Percentiles rank a stretch among this genome's conserved stretches.
These are phyloP conservation scores for Lathyrus oleraceus DNA, from an alignment of 306 rosid species.

Conservation along the genomic window DNA sequence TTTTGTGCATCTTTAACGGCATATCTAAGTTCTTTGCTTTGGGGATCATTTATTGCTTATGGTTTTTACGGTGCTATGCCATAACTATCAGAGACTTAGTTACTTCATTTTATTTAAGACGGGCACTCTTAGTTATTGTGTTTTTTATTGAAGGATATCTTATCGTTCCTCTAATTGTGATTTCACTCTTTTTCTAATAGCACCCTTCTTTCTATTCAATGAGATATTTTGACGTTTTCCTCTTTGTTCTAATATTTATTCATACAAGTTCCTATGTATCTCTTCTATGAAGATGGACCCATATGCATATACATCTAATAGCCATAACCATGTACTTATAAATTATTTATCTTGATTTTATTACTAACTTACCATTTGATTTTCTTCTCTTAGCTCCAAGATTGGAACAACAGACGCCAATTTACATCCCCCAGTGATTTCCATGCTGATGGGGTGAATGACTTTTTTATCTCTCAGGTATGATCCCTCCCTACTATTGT, in stretches of 20 bases:
- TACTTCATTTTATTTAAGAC: conserved; percentile 12
- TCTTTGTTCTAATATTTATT: conserved; percentile 2
- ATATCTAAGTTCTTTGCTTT: conserved; percentile 24
- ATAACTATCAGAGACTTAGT: conserved; percentile 4
- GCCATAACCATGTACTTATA: conserved; percentile 12
- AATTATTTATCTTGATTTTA: conserved; percentile 4
- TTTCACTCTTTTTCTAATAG: conserved; percentile 7
- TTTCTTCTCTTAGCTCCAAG: conserved; percentile 74
- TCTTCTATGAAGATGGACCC: conserved; percentile 5
- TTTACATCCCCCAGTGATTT: conserved; percentile 84
- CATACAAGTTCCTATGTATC: conserved; percentile 25
- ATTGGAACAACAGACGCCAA: conserved; percentile 94
- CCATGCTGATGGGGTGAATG: conserved; percentile 98
- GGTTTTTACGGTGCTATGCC: conserved; percentile 23
- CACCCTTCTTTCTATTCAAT: not conserved
- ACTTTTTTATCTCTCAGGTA: conserved; percentile 96
- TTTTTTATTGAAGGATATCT: conserved; percentile 14
- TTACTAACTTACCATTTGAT: conserved; percentile 34
- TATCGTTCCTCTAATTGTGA: conserved; percentile 15
- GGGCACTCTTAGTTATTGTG: conserved; percentile 1
- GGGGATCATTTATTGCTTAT: conserved; percentile 19
- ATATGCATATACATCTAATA: conserved; percentile 11
- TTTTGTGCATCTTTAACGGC: conserved; percentile 25
- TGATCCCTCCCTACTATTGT: conserved; percentile 27
- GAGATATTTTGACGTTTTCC: conserved; percentile 23